These are phyloP conservation scores for Ceratobasidium sp. DNA, from an alignment of 1,284 basidiomycete species.

Conservation along the genomic window DNA sequence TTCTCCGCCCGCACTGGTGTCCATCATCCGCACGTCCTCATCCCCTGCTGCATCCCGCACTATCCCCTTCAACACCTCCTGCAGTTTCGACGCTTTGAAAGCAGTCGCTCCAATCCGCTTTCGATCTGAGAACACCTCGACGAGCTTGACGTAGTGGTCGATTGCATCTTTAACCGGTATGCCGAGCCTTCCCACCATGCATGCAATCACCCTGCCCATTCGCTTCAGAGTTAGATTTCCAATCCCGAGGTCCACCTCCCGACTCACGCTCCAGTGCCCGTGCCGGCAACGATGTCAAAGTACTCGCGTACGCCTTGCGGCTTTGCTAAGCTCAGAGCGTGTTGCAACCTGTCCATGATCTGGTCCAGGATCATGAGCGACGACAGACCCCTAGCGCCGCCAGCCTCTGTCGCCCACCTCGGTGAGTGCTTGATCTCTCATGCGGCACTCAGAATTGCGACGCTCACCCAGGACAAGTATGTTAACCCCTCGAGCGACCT, in stretches of 20 bases:
- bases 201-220: not conserved
- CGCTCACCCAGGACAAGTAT: no score
- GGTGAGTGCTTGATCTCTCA: no score
- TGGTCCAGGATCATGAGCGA: not conserved
- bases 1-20: not conserved
- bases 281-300: no score
- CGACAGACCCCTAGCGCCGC: not conserved
- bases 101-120: not conserved
- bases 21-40: not conserved
- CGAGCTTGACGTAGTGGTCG: not conserved
- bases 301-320: not conserved
- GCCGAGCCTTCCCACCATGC: not conserved
- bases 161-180: not conserved
- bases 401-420: not conserved
- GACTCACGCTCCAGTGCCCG: constrained; percentile 14
- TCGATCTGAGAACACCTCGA: constrained; percentile 6
- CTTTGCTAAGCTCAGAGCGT: not conserved
- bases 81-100: not conserved
- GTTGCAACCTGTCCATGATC: not conserved
- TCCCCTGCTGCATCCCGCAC: constrained; percentile 1
- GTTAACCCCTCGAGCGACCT: no score
- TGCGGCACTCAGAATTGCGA: no score
- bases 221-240: no score
- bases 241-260: no score
- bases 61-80: not conserved